Evolutionary conservation across 768 basidiomycete species (phyloP).

Genomic region (Exsudoporus frostii): DNA sequence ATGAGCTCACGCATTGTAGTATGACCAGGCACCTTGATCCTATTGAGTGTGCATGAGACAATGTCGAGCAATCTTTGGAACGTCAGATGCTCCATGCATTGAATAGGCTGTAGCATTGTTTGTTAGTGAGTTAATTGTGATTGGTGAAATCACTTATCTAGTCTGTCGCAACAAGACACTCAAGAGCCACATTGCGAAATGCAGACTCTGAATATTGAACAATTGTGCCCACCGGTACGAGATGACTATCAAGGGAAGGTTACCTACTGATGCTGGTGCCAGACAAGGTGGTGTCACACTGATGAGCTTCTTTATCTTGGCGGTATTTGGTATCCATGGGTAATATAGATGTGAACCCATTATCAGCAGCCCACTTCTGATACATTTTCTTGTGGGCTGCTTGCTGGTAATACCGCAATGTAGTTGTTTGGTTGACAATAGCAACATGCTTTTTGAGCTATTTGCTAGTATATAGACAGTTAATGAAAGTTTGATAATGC

Average conservation of each 20-base stretch:
- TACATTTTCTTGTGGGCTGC: background rate
- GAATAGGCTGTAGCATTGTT: slow-evolving; percentile 1
- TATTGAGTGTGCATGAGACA: background rate
- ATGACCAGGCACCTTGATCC: background rate
- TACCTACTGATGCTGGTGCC: background rate
- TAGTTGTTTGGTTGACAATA: background rate
- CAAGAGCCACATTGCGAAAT: background rate
- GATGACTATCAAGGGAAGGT: background rate
- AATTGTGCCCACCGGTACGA: background rate
- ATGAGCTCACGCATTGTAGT: background rate
- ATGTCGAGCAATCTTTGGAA: slow-evolving; percentile 4
- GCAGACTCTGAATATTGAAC: background rate
- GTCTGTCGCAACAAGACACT: background rate
- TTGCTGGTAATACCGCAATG: background rate
- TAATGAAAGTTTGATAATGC: too few relatives aligned
- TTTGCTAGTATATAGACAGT: too few relatives aligned
- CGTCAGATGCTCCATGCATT: background rate
- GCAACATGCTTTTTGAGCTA: background rate
- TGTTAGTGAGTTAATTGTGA: background rate
- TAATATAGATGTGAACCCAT: background rate
- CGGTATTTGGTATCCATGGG: background rate
- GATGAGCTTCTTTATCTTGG: background rate
- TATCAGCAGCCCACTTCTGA: background rate
- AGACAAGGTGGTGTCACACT: background rate
- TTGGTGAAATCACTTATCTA: background rate